These are phyloP conservation scores for Aphanomyces invadans DNA, from an alignment of 352 stramenopile species.

Conservation along the genomic window DNA sequence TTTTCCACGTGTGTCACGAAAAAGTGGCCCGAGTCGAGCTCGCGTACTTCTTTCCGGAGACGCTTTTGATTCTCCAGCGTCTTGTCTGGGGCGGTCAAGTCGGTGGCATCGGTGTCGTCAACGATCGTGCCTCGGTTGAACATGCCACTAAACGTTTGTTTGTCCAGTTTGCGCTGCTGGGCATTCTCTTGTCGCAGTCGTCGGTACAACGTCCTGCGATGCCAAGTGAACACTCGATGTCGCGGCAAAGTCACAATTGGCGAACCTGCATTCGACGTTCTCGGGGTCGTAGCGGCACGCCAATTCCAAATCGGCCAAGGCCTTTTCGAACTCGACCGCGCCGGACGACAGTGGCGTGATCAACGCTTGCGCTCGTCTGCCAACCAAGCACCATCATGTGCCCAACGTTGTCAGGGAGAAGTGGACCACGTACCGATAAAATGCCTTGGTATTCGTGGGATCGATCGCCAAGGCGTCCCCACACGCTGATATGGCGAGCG, in stretches of 20 bases:
- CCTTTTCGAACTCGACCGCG: conserved; percentile 66
- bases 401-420: no score
- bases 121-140: conserved; percentile 67
- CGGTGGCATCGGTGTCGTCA: conserved; percentile 28
- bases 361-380: conserved; percentile 56
- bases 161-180: conserved; percentile 57
- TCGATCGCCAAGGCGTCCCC: conserved; percentile 62
- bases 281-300: conserved; percentile 48
- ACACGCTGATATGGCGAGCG: conserved; percentile 51
- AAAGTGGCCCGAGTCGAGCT: background rate
- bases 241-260: no score
- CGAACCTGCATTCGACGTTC: conserved; percentile 44
- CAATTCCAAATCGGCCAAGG: conserved; percentile 61
- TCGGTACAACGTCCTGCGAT: conserved; percentile 41
- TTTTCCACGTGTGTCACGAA: no score
- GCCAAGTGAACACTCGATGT: no score
- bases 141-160: conserved; percentile 76
- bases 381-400: background rate
- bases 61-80: conserved; percentile 33
- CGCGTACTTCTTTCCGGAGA: conserved; percentile 47
- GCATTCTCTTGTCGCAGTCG: conserved; percentile 57
- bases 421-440: conserved; percentile 42
- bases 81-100: conserved; percentile 21
- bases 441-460: conserved; percentile 58
- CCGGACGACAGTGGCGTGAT: conserved; percentile 69